Percentiles rank a stretch among this genome's conserved stretches.
phyloP scores from a whole-genome alignment of 495 filamentous ascomycete species.

The Tuber melanosporum region DNA sequence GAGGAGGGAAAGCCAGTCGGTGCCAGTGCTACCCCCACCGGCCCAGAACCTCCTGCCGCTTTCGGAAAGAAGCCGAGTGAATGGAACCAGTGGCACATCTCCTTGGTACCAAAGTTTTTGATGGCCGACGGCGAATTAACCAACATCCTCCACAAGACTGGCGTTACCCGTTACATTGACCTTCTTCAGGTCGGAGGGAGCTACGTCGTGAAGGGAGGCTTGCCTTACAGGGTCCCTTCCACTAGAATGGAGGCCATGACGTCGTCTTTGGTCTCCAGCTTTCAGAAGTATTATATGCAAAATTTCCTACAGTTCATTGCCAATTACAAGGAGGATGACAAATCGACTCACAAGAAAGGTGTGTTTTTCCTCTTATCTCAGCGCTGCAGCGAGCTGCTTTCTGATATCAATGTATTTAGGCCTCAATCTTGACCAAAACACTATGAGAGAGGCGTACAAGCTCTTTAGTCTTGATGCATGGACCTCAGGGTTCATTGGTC shows the following conservation, averaged over 20 bases:
- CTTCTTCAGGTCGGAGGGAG: slow-evolving; percentile 98
- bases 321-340: slow-evolving; percentile 75
- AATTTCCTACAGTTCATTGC: slow-evolving; percentile 97
- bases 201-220: slow-evolving; percentile 84
- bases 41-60: slow-evolving; percentile 34
- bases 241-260: slow-evolving; percentile 84
- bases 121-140: slow-evolving; percentile 98
- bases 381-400: not conserved
- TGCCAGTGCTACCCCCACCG: slow-evolving; percentile 22
- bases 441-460: slow-evolving; percentile 96
- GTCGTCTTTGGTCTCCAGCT: slow-evolving; percentile 91
- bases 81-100: slow-evolving; percentile 99
- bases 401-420: slow-evolving; percentile 50
- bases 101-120: slow-evolving; percentile 92
- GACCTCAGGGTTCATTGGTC: slow-evolving; percentile 92
- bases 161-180: slow-evolving; percentile 94
- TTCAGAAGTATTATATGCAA: slow-evolving; percentile 95
- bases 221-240: slow-evolving; percentile 84
- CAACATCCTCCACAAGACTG: slow-evolving; percentile 60
- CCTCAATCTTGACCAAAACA: slow-evolving; percentile 67
- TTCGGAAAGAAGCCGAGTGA: slow-evolving; percentile 82
- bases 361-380: slow-evolving; percentile 4
- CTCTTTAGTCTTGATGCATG: slow-evolving; percentile 89
- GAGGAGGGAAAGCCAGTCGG: slow-evolving; percentile 25
- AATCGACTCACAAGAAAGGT: slow-evolving; percentile 76